These are phyloP conservation scores for Debaryomyces sp. DNA, from an alignment of 1,139 yeast species.

Conservation along the genomic window DNA sequence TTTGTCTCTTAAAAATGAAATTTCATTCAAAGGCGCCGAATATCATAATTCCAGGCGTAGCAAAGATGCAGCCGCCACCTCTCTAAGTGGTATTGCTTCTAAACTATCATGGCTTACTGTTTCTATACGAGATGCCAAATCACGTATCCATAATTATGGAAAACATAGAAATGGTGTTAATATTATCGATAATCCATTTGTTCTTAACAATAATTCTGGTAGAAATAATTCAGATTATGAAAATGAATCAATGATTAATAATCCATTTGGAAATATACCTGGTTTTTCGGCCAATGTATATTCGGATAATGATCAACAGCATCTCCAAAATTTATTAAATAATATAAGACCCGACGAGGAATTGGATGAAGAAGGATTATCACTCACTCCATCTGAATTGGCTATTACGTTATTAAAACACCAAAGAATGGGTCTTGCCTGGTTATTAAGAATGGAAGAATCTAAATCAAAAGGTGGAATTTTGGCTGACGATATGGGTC, in stretches of 20 bases:
- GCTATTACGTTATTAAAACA: slow-evolving; percentile 72
- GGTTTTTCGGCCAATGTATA: slow-evolving; percentile 23
- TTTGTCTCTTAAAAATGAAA: background rate
- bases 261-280: background rate
- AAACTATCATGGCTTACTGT: slow-evolving; percentile 1
- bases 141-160: background rate
- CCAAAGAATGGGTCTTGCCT: slow-evolving; percentile 81
- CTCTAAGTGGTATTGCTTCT: slow-evolving; percentile 2
- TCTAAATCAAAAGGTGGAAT: slow-evolving; percentile 69
- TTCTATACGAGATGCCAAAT: slow-evolving; percentile 3
- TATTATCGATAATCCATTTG: background rate
- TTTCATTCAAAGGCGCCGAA: slow-evolving; percentile 1
- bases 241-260: background rate
- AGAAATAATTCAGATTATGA: background rate
- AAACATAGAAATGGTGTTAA: background rate
- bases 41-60: slow-evolving; percentile 4
- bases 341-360: slow-evolving; percentile 67
- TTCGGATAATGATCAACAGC: slow-evolving; percentile 37
- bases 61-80: background rate
- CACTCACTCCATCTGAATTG: slow-evolving; percentile 70
- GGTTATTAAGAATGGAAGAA: slow-evolving; percentile 76
- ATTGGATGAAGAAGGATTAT: slow-evolving; percentile 41
- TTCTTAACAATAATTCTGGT: background rate
- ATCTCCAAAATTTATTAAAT: slow-evolving; percentile 55
- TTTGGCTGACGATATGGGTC: slow-evolving; percentile 93